Base-by-base conservation (phyloP, 306 rosid genomes). In the Casuarina cunninghamiana region DNA sequence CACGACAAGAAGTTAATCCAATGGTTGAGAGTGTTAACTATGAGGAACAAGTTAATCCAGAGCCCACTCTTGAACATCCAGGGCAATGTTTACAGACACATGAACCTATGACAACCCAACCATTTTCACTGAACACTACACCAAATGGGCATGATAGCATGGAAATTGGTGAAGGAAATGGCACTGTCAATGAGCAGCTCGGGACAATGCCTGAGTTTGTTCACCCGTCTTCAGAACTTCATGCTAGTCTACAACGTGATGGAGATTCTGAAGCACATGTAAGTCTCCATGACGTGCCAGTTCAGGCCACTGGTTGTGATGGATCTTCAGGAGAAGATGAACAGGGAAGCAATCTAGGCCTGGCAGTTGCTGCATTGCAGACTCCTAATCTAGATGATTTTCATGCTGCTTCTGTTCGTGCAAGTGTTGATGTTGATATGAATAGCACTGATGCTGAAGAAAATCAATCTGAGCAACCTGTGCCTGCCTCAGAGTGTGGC, bases 391-490 rank as follows among this genome's bases (percentile, higher is more conserved):
- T 83, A 68, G 86, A 77, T 78, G 90, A 87, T 75, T 77, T 75
- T 54, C 87, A 85, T 80, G 81, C 84, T 60, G 78, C 88, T 53
- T 83, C 90, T 73, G 43, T 79, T 69, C 39, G 65, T 87, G 89
- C 84, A 39, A 86, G 81, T 88, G 80, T 72, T 83, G 96, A 96
- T 80, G 80, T 93, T 84, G 94, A 91, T 80, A 96, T 96, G 97
- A 89, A 75, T 74, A 80, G 77, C 63, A 74, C 72, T 84, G 98
- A 91, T 58, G 85, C 80, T 63, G 93, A 87, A 57, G 88, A 87
- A 79, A 87, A 82, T 78, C 89, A 76, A 74, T 49, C 90, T 10
- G 87, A 79, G 73, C 94, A 75, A 77, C 88, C 86, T 61, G 71
- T 60, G 82, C 79, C 73, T 77, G 74, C 85, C 68, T 83, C 84